Percentiles rank a stretch among this genome's conserved stretches.
Evolutionary conservation across 768 basidiomycete genomes (phyloP).

Genomic region (Termitomyces sp.): DNA sequence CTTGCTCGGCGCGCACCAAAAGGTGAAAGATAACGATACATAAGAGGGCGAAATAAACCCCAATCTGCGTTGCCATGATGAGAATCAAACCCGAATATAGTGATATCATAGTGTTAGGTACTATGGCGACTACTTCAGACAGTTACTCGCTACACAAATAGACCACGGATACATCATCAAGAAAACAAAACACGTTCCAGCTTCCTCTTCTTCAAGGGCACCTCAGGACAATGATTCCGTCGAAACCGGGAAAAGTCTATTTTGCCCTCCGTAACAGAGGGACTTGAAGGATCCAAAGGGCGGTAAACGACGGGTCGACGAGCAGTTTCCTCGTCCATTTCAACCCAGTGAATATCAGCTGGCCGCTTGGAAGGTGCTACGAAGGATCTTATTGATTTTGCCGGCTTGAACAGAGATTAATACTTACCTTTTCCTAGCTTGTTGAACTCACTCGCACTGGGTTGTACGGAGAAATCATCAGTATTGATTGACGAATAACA

Average conservation of each 20-base stretch:
- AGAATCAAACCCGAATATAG: no score
- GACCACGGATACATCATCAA: background rate
- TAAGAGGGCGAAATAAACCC: no score
- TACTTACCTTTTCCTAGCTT: background rate
- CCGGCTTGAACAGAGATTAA: background rate
- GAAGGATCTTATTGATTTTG: background rate
- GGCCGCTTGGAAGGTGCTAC: background rate
- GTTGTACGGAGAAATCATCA: background rate
- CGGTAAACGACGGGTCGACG: background rate
- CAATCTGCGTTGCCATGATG: no score
- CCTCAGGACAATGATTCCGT: background rate
- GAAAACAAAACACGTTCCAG: background rate
- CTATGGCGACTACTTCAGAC: background rate
- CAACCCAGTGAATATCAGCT: background rate
- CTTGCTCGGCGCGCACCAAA: no score
- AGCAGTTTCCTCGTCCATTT: conserved; percentile 1
- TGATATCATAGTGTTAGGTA: no score
- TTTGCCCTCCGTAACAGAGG: background rate
- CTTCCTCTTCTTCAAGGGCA: background rate
- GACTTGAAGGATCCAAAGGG: background rate
- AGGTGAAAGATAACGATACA: no score
- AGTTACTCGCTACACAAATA: background rate
- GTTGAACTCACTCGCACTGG: background rate
- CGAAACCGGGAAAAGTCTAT: background rate
- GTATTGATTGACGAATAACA: background rate